Conservation (phyloP, 2,329 filamentous ascomycete genomes). For the Pestalotiopsis sp. region DNA sequence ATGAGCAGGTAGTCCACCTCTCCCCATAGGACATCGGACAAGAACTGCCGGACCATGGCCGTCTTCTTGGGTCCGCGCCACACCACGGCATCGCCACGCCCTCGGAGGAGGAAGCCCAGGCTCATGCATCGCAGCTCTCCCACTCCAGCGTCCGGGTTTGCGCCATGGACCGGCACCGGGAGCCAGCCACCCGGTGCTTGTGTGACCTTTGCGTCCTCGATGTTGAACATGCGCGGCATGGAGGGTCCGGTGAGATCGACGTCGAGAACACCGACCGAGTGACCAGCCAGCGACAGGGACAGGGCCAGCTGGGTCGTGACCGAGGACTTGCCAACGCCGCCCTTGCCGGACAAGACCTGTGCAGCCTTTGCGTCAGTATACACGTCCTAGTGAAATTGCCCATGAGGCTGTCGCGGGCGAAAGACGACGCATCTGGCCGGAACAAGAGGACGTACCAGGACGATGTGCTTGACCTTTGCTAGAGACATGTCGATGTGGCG, state of each 20-base stretch:
- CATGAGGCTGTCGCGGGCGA: too few species aligned
- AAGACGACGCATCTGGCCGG: neutral
- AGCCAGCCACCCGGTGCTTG: constrained; percentile 93
- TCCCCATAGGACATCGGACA: constrained; percentile 88
- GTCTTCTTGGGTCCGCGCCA: constrained; percentile 99
- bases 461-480: constrained; percentile 73
- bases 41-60: constrained; percentile 96
- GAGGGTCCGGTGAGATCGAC: constrained; percentile 95
- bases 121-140: constrained; percentile 85
- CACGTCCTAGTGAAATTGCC: too few species aligned
- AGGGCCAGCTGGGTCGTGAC: constrained; percentile 96
- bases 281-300: constrained; percentile 80
- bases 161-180: constrained; percentile 80
- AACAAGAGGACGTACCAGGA: constrained; percentile 59
- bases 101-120: constrained; percentile 83
- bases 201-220: constrained; percentile 86
- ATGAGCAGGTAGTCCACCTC: constrained; percentile 90
- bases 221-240: constrained; percentile 91
- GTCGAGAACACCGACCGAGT: constrained; percentile 93
- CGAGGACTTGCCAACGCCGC: constrained; percentile 96
- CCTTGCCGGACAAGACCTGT: constrained; percentile 89
- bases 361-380: neutral
- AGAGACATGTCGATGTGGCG: constrained; percentile 58
- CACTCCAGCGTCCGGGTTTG: constrained; percentile 50
- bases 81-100: constrained; percentile 87